Base-by-base conservation (phyloP, 495 filamentous ascomycete species). In the Annulohypoxylon stygium region DNA sequence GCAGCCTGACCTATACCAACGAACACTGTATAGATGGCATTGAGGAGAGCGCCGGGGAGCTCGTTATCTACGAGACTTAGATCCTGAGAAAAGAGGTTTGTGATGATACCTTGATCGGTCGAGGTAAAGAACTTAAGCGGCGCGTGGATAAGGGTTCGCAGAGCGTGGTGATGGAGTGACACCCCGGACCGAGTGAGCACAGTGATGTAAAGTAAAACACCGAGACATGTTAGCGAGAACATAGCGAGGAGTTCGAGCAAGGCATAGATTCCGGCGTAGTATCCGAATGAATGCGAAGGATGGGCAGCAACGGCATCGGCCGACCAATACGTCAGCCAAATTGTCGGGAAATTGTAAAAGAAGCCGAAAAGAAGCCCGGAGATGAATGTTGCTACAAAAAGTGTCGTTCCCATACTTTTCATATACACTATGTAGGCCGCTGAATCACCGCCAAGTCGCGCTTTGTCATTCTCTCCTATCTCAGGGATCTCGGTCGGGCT, bases 31-130 rank as follows among this genome's bases (percentile, higher is more conserved):
- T 36, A 66, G 20, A 61, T 48, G 0, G 57, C 36, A 77, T 83
- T 75, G 18, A 66, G 23, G 20, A 75, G 26, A 6, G 65, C 51
- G 14, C 34, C 18, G 8, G 71, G 75, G 8, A 79, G 58, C 30
- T 76, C 71, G n/a, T 51, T 69, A 64, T 87, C 85, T 10, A 88
- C 79, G 16, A 85, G 74, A 3, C 71, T 71, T 37, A 86, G 75
- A 69, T 88, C 85, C 62, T 86, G 84, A 34, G 79, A 78, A 66
- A 86, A 86, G 14, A 82, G 50, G 48, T 85, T 84, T 14, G 81
- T 79, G 30, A 80, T 81, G n/a, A 78, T 71, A 2, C 83, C 83
- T 23, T 78, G 78, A 59, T 86, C 83, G 3, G 82, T 84, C 36
- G 59, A 74, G 10, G 80, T 75, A 51, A 85, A 81, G 70, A 83